Evolutionary conservation across 495 filamentous ascomycete genomes (phyloP), one percentile per base, ranked within the genome.

Genomic region (Lasiosphaeriaceae sp.): DNA sequence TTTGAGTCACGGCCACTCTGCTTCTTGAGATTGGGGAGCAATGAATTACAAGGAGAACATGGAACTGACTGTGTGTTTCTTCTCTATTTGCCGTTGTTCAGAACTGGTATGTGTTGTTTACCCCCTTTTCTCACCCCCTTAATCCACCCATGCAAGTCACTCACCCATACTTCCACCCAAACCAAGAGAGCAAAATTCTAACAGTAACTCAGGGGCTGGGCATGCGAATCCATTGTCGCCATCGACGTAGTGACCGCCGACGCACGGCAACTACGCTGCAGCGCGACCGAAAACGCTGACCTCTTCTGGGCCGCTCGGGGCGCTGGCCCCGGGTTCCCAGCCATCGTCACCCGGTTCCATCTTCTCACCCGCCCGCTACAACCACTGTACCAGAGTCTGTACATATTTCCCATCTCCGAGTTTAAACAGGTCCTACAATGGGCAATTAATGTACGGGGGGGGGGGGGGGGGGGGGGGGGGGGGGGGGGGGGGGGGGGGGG

Each of bases 281-380:
- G 68, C 58, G 47, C 63, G n/a, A 52, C 68, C 7, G 66, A 77
- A 54, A 73, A 82, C 48, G 24, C 50, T 7, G 80, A 81, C 19
- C 71, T 82, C 0, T 77, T 78, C 50, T 82, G 76, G 76, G 74
- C 75, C 14, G 75, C 76, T 12, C 66, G 77, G 20, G 80, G 80
- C 20, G 74, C 79, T 11, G 80, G 80, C 17, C 80, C 80, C 44
- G 72, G 70, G 5, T 82, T 81, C 50, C 79, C 79, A 1, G 80
- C 69, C 6, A 65, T 83, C 12, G 73, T 79, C 11, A 78, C 77
- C 1, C 55, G 64, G 11, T 81, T 82, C 51, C 71, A 81, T 39
- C 71, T 82, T 9, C 57, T 62, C 12, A 62, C 74, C 12, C 63
- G 71, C 2, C 62, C 66, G 19, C 62, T 63, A 16, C 61, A 61